Evolutionary conservation across 2,329 filamentous ascomycete species (phyloP).

Genomic region (Ilyonectria mors-panacis): DNA sequence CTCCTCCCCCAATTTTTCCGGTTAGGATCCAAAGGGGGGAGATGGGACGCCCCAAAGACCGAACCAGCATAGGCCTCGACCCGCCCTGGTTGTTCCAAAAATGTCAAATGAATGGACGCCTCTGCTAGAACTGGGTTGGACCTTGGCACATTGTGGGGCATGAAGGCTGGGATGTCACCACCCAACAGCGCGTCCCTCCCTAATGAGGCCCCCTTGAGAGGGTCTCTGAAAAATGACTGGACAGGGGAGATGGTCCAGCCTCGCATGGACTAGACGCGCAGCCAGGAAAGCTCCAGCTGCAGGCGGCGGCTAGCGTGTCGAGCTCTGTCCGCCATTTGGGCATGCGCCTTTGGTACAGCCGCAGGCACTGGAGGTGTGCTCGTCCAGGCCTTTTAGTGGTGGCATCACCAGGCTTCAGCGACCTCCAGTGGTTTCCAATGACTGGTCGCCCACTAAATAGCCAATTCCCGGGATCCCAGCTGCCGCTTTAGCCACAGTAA

Average conservation of each 20-base stretch:
- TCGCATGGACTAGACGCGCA: neutral
- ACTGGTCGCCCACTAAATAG: slow-evolving; percentile 5
- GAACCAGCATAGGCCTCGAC: neutral
- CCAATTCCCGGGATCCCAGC: neutral
- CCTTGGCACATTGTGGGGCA: neutral
- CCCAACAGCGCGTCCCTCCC: neutral
- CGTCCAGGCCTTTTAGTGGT: neutral
- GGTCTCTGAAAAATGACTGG: neutral
- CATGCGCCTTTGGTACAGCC: neutral
- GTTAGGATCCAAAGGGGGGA: neutral
- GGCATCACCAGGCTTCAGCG: slow-evolving; percentile 4
- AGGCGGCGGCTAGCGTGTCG: neutral
- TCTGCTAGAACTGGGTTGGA: neutral
- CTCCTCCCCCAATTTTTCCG: slow-evolving; percentile 8
- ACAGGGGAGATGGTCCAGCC: neutral
- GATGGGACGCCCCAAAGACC: neutral
- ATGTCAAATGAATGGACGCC: neutral
- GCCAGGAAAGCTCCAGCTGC: slow-evolving; percentile 2
- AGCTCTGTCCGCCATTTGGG: slow-evolving; percentile 2
- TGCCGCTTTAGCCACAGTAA: neutral
- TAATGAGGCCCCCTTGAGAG: neutral
- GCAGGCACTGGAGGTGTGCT: neutral
- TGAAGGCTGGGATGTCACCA: slow-evolving; percentile 4
- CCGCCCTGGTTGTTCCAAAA: neutral
- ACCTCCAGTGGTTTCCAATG: neutral